Percentiles rank a stretch among this genome's conserved stretches.
These are phyloP conservation scores for Ustilago vetiveriae DNA, from an alignment of 1,284 basidiomycete species.

Conservation along the genomic window DNA sequence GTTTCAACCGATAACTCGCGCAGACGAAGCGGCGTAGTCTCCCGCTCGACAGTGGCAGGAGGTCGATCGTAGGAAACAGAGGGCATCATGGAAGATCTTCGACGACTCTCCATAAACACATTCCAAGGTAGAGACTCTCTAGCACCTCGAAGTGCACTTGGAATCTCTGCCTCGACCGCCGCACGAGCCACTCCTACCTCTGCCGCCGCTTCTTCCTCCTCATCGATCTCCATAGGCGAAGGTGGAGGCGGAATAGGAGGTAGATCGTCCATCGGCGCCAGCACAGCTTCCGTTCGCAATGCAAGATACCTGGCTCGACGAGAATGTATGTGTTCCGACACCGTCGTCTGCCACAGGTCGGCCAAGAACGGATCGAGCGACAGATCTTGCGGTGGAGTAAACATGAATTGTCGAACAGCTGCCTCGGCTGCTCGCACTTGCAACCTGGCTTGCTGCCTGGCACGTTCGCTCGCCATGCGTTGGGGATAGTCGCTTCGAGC, in stretches of 20 bases:
- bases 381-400: slow-evolving; percentile 28
- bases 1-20: slow-evolving; percentile 38
- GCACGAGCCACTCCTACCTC: slow-evolving; percentile 36
- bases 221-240: slow-evolving; percentile 11
- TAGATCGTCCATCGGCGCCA: slow-evolving; percentile 1
- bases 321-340: slow-evolving; percentile 17
- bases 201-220: slow-evolving; percentile 9
- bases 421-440: slow-evolving; percentile 1
- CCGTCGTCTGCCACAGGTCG: slow-evolving; percentile 31
- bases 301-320: slow-evolving; percentile 8
- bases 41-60: slow-evolving; percentile 18
- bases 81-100: slow-evolving; percentile 41
- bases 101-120: slow-evolving; percentile 31
- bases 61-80: slow-evolving; percentile 36
- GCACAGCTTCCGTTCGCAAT: slow-evolving; percentile 12
- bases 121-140: slow-evolving; percentile 45
- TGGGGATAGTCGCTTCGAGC: slow-evolving; percentile 19
- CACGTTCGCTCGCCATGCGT: slow-evolving; percentile 23
- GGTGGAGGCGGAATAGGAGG: slow-evolving; percentile 30
- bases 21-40: slow-evolving; percentile 21
- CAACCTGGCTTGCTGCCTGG: neutral
- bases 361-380: slow-evolving; percentile 10
- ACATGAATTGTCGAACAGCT: slow-evolving; percentile 6
- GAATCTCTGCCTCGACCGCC: slow-evolving; percentile 10
- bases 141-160: slow-evolving; percentile 22